Evolutionary conservation across 2,329 filamentous ascomycete species (phyloP).

Genomic region (Penicillium concentricum): DNA sequence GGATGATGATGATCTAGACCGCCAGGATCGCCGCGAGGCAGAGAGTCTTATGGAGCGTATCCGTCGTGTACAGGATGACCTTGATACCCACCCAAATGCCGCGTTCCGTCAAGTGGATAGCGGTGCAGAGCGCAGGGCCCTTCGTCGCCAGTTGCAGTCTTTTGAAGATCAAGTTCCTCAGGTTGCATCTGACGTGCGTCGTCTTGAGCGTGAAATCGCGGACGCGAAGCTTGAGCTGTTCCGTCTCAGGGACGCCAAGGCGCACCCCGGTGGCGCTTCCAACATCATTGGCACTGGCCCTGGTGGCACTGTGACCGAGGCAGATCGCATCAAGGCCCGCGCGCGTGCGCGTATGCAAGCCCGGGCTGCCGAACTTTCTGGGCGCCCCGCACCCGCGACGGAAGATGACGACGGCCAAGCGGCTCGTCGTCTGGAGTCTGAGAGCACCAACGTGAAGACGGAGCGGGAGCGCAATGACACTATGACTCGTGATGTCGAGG

Average conservation of each 20-base stretch:
- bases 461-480: conserved; percentile 93
- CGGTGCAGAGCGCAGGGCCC: conserved; percentile 78
- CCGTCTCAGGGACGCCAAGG: conserved; percentile 88
- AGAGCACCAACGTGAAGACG: conserved; percentile 73
- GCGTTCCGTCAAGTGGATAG: conserved; percentile 70
- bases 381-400: conserved; percentile 69
- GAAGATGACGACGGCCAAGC: conserved; percentile 72
- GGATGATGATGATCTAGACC: conserved; percentile 87
- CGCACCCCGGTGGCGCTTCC: conserved; percentile 75
- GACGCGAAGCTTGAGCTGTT: conserved; percentile 91
- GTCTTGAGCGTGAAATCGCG: conserved; percentile 86
- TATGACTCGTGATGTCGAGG: conserved; percentile 96
- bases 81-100: conserved; percentile 84
- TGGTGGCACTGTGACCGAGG: conserved; percentile 85
- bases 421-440: conserved; percentile 82
- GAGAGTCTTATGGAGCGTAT: conserved; percentile 94
- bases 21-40: conserved; percentile 84
- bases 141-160: conserved; percentile 86
- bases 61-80: conserved; percentile 87
- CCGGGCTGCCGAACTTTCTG: conserved; percentile 85
- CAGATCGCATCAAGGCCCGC: conserved; percentile 88
- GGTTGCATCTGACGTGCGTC: conserved; percentile 85
- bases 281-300: conserved; percentile 89
- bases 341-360: conserved; percentile 99
- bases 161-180: conserved; percentile 88